Base-by-base conservation (phyloP, 129 eudicot genomes). In the Deinandra increscens region DNA sequence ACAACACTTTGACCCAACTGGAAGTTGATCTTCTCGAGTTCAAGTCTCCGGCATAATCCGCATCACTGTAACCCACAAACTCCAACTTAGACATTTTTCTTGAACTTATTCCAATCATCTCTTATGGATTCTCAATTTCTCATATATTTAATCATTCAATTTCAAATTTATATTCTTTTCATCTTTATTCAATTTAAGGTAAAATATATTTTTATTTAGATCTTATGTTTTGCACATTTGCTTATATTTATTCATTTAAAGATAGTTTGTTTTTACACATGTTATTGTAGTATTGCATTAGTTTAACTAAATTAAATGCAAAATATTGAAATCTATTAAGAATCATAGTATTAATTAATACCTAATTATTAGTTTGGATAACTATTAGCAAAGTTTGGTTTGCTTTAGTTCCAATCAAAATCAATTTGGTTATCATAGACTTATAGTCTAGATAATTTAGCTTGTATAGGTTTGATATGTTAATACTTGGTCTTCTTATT, bases 371-470 rank as follows among this genome's bases (percentile, higher is more conserved):
- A 26, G 38, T 26, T 56, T 13, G 18, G 39, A 31, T 23, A 13
- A 23, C 10, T 56, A 13, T 56, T 13, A 56, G 29, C 39, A 56
- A 56, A 11, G 39, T 56, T 26, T 29, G 39, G 39, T 56, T 56
- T 12, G 63, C 63, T 56, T 56, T 56, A 39, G 63, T 56, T 56
- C 15, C 39, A 56, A 56, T 56, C 63, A 29, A 56, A 56, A 56
- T 56, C 63, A 56, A 29, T 12, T 56, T 56, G 33, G 38, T 56
- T 26, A 56, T 55, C 11, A 55, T 55, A 23, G 61, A 55, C 15
- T 22, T 56, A 56, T 26, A 56, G 63, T 12, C 18, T 29, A 56
- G 36, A 56, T 56, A 11, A 55, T 55, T 22, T 55, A 55, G 37
- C 36, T 10, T 54, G 6, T 4, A 56, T 56, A 29, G 18, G 62